Evolutionary conservation across 352 stramenopile genomes (phyloP).

Genomic region (Phytopythium boreale): DNA sequence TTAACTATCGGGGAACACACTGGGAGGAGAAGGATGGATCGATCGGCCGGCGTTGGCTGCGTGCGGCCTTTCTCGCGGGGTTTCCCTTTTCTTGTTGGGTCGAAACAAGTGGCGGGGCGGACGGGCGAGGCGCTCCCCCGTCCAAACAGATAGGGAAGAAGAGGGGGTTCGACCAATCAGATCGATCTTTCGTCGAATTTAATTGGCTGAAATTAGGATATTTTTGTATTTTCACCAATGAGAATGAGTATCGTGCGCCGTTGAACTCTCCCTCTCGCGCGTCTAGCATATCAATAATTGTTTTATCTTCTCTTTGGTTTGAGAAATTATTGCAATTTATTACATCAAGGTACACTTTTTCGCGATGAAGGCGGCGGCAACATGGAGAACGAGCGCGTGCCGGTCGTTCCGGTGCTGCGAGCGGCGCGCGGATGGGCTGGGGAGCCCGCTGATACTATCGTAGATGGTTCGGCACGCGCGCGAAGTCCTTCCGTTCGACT

Average conservation of each 20-base stretch:
- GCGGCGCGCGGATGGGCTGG: not conserved
- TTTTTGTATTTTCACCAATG: not conserved
- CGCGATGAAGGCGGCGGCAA: too few relatives aligned
- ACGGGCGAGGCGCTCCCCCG: too few relatives aligned
- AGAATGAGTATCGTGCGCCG: not conserved
- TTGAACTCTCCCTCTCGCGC: not conserved
- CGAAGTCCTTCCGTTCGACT: not conserved
- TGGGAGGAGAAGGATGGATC: not conserved
- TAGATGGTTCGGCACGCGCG: not conserved
- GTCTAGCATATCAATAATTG: too few relatives aligned
- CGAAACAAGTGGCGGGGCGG: not conserved
- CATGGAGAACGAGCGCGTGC: not conserved
- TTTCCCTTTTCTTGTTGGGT: not conserved
- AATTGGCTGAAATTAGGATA: not conserved
- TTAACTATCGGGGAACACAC: not conserved
- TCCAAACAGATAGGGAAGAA: too few relatives aligned
- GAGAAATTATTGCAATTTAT: not conserved
- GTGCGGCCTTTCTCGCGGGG: not conserved
- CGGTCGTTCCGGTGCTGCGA: too few relatives aligned
- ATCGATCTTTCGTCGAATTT: not conserved
- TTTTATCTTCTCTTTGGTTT: too few relatives aligned
- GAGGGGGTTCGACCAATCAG: too few relatives aligned
- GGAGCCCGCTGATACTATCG: not conserved
- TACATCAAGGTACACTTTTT: not conserved
- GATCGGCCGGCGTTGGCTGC: too few relatives aligned